Evolutionary conservation across 1,284 basidiomycete genomes (phyloP).

Genomic region (Chalciporus sp.): DNA sequence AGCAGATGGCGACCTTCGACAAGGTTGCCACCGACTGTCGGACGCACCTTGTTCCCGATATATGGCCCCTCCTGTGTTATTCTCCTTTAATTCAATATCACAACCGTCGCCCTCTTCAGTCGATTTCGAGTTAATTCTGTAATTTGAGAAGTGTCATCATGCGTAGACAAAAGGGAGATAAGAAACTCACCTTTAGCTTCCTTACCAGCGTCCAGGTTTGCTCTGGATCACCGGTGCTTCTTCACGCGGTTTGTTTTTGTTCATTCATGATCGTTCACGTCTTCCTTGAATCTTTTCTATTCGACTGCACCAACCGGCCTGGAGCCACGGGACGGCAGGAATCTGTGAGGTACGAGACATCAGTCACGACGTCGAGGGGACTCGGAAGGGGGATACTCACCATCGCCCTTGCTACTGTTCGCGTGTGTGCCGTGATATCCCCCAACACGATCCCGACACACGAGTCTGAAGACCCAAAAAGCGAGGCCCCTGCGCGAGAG

Average conservation of each 20-base stretch:
- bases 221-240: too few species aligned
- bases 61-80: not conserved
- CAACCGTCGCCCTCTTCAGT: not conserved
- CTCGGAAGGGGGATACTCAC: conserved; percentile 1
- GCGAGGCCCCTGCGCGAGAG: conserved; percentile 16
- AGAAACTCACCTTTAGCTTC: too few species aligned
- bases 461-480: not conserved
- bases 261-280: too few species aligned
- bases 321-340: conserved; percentile 11
- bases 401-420: conserved; percentile 7
- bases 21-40: conserved; percentile 15
- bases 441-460: not conserved
- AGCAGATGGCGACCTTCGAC: conserved; percentile 13
- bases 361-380: not conserved
- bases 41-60: conserved; percentile 27
- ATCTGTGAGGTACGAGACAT: not conserved
- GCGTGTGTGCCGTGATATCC: not conserved
- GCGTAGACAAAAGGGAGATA: too few species aligned
- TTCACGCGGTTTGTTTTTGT: too few species aligned
- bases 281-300: not conserved
- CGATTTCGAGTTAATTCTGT: too few species aligned
- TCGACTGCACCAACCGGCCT: conserved; percentile 7
- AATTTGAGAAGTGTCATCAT: too few species aligned
- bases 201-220: too few species aligned
- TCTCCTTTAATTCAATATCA: not conserved